phyloP scores from a whole-genome alignment of 2,329 filamentous ascomycete species.

The Apiospora koreana region DNA sequence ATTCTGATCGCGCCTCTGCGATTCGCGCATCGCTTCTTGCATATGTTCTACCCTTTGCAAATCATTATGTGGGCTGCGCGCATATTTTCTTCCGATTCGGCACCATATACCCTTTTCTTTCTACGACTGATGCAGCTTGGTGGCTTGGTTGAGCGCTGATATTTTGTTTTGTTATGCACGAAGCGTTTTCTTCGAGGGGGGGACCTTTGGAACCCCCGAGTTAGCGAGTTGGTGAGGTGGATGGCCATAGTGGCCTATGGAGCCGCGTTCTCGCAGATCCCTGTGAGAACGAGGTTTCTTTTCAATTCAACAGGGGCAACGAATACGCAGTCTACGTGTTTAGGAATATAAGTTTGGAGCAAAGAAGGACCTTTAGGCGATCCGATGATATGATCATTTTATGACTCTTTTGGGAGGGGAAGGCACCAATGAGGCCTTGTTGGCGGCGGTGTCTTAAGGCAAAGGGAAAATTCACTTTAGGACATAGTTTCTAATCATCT shows the following conservation, averaged over 20 bases:
- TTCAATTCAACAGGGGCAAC: neutral
- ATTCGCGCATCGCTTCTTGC: neutral
- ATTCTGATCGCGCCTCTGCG: neutral
- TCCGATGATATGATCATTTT: conserved; percentile 8
- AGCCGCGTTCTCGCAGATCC: neutral
- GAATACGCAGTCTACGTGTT: neutral
- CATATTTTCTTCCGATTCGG: conserved; percentile 10
- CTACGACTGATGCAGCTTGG: conserved; percentile 4
- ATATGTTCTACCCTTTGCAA: neutral
- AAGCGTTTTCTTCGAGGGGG: neutral
- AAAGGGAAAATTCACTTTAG: neutral
- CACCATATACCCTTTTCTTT: conserved; percentile 14
- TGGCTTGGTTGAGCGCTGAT: conserved; percentile 12
- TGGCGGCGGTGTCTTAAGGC: neutral
- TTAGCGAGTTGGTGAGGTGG: neutral
- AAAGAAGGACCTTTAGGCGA: neutral
- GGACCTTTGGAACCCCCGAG: neutral
- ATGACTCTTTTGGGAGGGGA: neutral
- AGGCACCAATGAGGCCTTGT: neutral
- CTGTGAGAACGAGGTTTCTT: neutral
- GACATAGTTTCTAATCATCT: conserved; percentile 1
- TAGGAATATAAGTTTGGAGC: neutral
- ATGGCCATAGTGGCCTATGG: neutral
- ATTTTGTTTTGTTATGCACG: neutral
- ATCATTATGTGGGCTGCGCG: neutral